phyloP scores from a whole-genome alignment of 2,329 filamentous ascomycete species.

The Ustulina deusta region DNA sequence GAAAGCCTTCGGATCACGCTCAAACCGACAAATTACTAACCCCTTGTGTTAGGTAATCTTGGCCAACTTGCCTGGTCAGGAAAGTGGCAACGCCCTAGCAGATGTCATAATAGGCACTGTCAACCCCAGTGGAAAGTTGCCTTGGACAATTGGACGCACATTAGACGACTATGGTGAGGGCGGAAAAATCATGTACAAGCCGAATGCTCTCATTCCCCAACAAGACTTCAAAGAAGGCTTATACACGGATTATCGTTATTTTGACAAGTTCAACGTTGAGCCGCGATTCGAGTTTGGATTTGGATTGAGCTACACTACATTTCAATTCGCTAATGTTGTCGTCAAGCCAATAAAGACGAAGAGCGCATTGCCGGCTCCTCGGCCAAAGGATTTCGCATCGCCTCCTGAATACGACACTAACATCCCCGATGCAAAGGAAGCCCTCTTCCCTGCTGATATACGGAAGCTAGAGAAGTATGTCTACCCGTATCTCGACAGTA shows the following conservation, averaged over 20 bases:
- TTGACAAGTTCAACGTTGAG: slow-evolving; percentile 79
- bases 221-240: slow-evolving; percentile 86
- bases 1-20: neutral
- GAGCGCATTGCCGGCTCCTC: slow-evolving; percentile 53
- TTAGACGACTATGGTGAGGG: slow-evolving; percentile 81
- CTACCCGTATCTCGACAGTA: slow-evolving; percentile 74
- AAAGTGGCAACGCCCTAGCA: slow-evolving; percentile 83
- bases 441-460: slow-evolving; percentile 71
- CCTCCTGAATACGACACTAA: slow-evolving; percentile 68
- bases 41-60: slow-evolving; percentile 51
- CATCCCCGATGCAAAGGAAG: slow-evolving; percentile 67
- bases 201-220: slow-evolving; percentile 78
- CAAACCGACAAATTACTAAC: neutral
- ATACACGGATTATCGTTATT: slow-evolving; percentile 90
- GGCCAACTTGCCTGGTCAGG: slow-evolving; percentile 88
- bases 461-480: slow-evolving; percentile 75
- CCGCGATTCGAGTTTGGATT: slow-evolving; percentile 90
- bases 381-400: slow-evolving; percentile 56
- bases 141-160: slow-evolving; percentile 85
- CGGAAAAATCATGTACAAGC: slow-evolving; percentile 75
- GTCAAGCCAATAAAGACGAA: slow-evolving; percentile 63
- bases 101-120: slow-evolving; percentile 83
- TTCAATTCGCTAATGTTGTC: slow-evolving; percentile 68
- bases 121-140: slow-evolving; percentile 84
- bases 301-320: slow-evolving; percentile 84